Evolutionary conservation across 2,329 filamentous ascomycete species (phyloP).

Genomic region (Colletotrichum orchidophilum): DNA sequence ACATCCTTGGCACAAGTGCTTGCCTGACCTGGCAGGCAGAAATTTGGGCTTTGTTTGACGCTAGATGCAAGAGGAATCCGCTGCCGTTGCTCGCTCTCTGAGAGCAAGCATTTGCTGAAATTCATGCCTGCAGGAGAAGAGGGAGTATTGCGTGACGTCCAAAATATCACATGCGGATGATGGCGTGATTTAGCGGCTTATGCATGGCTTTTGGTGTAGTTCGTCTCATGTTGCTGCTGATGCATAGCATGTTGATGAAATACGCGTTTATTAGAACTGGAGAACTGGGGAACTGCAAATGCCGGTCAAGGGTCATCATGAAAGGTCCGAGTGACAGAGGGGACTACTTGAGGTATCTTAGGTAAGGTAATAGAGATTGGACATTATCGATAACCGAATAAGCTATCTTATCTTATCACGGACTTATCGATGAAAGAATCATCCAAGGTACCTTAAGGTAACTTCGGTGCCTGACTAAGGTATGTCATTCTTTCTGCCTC

Average conservation of each 20-base stretch:
- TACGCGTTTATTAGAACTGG: not conserved
- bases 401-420: too few relatives aligned
- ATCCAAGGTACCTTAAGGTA: not conserved
- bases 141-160: not conserved
- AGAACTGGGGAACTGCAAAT: not conserved
- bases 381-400: too few relatives aligned
- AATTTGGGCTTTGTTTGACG: slow-evolving; percentile 13
- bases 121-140: not conserved
- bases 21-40: slow-evolving; percentile 9
- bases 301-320: not conserved
- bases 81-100: not conserved
- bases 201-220: not conserved
- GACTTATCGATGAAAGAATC: rapidly evolving
- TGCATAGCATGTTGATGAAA: not conserved
- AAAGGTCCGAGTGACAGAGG: not conserved
- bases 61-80: slow-evolving; percentile 10
- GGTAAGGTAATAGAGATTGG: too few relatives aligned
- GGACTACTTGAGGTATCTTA: not conserved
- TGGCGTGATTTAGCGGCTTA: not conserved
- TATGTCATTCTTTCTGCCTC: not conserved
- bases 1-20: not conserved
- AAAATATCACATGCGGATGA: too few relatives aligned
- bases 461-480: not conserved
- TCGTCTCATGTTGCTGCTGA: slow-evolving; percentile 14
- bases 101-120: not conserved